Evolutionary conservation across 768 basidiomycete genomes (phyloP).

Genomic region (Dentipellis fragilis): DNA sequence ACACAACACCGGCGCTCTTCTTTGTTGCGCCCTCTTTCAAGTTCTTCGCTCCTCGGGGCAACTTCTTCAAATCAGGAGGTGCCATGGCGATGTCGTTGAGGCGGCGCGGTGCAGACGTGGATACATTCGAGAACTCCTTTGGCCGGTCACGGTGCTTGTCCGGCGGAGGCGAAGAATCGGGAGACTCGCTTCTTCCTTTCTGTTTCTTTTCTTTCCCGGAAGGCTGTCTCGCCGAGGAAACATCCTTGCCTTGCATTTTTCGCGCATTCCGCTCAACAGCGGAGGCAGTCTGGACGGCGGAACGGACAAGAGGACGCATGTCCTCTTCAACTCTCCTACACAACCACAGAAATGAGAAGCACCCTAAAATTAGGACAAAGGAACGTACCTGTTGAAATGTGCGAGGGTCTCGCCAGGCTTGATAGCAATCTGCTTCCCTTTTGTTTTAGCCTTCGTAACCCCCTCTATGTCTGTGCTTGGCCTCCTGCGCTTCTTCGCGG

Average conservation of each 20-base stretch:
- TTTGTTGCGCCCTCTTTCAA: constrained; percentile 3
- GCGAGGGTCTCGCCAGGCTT: constrained; percentile 61
- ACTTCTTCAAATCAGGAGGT: constrained; percentile 51
- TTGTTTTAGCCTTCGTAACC: constrained; percentile 22
- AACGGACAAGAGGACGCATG: constrained; percentile 54
- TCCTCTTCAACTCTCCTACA: constrained; percentile 63
- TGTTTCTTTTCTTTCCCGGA: not conserved
- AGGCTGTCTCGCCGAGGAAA: constrained; percentile 4
- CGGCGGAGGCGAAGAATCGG: not conserved
- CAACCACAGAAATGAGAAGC: not conserved
- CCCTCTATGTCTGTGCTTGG: constrained; percentile 12
- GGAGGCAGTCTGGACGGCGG: constrained; percentile 50
- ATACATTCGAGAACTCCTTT: constrained; percentile 39
- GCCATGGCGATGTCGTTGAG: constrained; percentile 65
- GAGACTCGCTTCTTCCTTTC: not conserved
- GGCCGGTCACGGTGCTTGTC: constrained; percentile 9
- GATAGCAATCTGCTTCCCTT: constrained; percentile 30
- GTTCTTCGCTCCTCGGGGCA: constrained; percentile 36
- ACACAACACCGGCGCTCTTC: constrained; percentile 35
- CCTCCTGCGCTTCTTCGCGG: constrained; percentile 21
- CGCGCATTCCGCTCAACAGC: constrained; percentile 35
- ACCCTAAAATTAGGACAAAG: not conserved
- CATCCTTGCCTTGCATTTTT: constrained; percentile 23
- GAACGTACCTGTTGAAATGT: constrained; percentile 63
- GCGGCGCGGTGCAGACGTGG: constrained; percentile 49